Conservation (phyloP, 192 early-diverging fungal genomes). For the Linnemannia zychae region DNA sequence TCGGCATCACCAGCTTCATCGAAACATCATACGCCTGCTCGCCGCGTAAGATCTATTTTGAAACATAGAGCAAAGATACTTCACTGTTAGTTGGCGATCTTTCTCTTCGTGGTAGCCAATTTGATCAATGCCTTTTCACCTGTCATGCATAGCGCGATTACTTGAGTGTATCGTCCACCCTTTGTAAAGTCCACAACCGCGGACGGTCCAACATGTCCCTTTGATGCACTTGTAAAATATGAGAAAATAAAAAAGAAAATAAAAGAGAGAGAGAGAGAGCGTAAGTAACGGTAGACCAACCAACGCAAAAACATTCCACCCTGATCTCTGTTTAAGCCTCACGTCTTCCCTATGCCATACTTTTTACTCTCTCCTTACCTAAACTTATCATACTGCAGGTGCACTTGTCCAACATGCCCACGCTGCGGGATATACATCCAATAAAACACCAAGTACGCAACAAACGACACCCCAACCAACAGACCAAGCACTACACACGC, state of each 20-base stretch:
- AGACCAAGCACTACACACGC: not conserved
- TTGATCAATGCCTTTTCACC: too few relatives aligned
- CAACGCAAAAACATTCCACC: too few relatives aligned
- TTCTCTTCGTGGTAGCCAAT: too few relatives aligned
- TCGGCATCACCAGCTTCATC: slow-evolving; percentile 38
- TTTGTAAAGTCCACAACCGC: not conserved
- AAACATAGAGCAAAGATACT: too few relatives aligned
- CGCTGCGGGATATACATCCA: slow-evolving; percentile 47
- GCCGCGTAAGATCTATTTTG: slow-evolving; percentile 37
- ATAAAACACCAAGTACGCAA: slow-evolving; percentile 53
- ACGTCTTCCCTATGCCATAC: too few relatives aligned
- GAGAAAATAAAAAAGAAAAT: too few relatives aligned
- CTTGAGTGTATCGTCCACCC: not conserved
- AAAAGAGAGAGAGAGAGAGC: too few relatives aligned
- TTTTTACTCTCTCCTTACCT: not conserved
- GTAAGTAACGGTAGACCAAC: too few relatives aligned
- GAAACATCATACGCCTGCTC: slow-evolving; percentile 53
- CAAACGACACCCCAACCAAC: slow-evolving; percentile 21
- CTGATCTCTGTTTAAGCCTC: too few relatives aligned
- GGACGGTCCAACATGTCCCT: not conserved
- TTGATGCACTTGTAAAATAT: not conserved
- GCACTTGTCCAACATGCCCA: slow-evolving; percentile 22
- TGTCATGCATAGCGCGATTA: not conserved
- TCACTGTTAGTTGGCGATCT: too few relatives aligned
- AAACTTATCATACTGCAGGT: slow-evolving; percentile 33